Base-by-base conservation (phyloP, 2,329 filamentous ascomycete genomes). In the Apiospora rasikravindrae region DNA sequence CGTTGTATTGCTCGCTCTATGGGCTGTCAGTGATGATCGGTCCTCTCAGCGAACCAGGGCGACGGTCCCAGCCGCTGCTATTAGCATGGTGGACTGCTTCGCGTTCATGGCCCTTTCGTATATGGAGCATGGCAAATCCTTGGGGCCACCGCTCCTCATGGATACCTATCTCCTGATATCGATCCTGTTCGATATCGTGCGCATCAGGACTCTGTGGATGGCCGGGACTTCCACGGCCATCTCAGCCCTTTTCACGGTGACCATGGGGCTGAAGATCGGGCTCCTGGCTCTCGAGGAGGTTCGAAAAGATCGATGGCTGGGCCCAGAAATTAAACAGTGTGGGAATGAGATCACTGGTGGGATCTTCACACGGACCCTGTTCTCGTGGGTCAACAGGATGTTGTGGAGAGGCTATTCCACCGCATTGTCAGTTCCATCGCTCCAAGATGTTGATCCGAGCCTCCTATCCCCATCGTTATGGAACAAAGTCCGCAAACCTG, bases 301-400 rank as follows among this genome's bases (percentile, higher is more conserved):
- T 22, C 49, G 67, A 26, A 71, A 73, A 40, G 47, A 70, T 24
- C 40, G 40, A 49, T 69, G 64, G 67, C 29, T 70, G 1, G 40
- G 57, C 8, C 42, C 70, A 5, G 67, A 51, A 11, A 22, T 14
- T 22, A 16, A 33, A 14, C 47, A 66, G 3, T 70, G 53, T 47
- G 71, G 76, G 24, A 74, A 73, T 10, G 80, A 82, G 72, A 75
- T 74, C 14, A 82, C 78, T 5, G 76, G 74, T 53, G 76, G 77
- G 6, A 51, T 77, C 40, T 77, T 78, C 57, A 76, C 72, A 68
- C 73, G 76, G 22, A 76, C 73, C 45, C 69, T 78, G 1, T 78
- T 78, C 47, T 73, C 73, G 71, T 79, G 77, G 77, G 61, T 79
- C 22, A 75, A 76, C 44, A 64, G 70, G 42, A 42, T 78, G 37